Percentiles rank a stretch among this genome's conserved stretches.
Evolutionary conservation across 768 basidiomycete genomes (phyloP).

Genomic region (Pleurotus salmoneostramineus): DNA sequence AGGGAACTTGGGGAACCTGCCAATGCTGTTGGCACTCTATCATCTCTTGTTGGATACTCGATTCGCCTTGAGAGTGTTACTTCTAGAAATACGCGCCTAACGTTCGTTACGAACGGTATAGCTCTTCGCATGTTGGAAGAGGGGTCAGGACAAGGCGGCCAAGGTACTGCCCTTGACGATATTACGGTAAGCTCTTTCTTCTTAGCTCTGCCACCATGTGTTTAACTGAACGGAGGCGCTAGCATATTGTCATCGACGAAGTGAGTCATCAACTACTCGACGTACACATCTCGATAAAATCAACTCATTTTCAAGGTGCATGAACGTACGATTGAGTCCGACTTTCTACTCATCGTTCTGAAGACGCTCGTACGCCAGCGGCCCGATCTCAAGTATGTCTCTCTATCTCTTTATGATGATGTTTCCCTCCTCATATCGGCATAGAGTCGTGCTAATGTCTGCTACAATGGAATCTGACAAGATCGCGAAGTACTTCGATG

Average conservation of each 20-base stretch:
- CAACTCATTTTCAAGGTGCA: constrained; percentile 60
- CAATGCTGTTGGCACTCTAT: constrained; percentile 69
- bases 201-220: no score
- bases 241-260: constrained; percentile 97
- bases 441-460: constrained; percentile 91
- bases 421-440: constrained; percentile 1
- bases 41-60: constrained; percentile 89
- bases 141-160: constrained; percentile 63
- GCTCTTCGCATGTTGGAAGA: constrained; percentile 96
- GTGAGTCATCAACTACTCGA: constrained; percentile 30
- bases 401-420: not conserved
- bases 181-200: constrained; percentile 63
- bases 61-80: constrained; percentile 90
- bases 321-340: constrained; percentile 95
- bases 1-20: constrained; percentile 85
- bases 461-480: constrained; percentile 93
- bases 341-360: constrained; percentile 92
- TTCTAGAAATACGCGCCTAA: constrained; percentile 69
- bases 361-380: constrained; percentile 76
- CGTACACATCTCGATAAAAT: not conserved
- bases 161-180: constrained; percentile 86
- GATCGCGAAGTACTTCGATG: constrained; percentile 85
- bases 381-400: constrained; percentile 72
- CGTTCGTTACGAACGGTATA: constrained; percentile 92
- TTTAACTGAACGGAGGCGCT: not conserved